phyloP scores from a whole-genome alignment of 2,329 filamentous ascomycete species.

The Rosellinia necatrix region DNA sequence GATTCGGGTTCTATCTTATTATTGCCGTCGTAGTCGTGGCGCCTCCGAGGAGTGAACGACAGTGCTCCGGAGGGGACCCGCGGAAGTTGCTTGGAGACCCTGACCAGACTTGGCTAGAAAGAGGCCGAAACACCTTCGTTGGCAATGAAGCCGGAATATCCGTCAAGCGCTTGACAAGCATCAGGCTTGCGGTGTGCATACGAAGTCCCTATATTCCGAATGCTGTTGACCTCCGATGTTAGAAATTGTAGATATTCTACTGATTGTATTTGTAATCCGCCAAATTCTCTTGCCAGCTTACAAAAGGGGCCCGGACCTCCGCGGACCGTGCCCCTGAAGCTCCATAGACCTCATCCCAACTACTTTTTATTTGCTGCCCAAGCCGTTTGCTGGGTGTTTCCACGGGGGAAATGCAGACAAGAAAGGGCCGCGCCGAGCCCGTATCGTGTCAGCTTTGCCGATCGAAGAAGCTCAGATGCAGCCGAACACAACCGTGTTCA shows the following conservation, averaged over 20 bases:
- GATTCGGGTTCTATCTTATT: not conserved
- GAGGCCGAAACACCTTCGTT: not conserved
- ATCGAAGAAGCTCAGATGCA: constrained; percentile 30
- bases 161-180: not conserved
- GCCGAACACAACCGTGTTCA: constrained; percentile 29
- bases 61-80: not conserved
- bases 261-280: not conserved
- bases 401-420: constrained; percentile 22
- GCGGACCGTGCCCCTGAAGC: not conserved
- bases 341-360: constrained; percentile 20
- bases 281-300: not conserved
- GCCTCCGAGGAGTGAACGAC: not conserved
- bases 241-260: not conserved
- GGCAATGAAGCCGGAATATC: not conserved
- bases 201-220: not conserved
- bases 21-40: not conserved
- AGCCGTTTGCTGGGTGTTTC: not conserved
- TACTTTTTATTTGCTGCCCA: not conserved
- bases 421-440: constrained; percentile 25
- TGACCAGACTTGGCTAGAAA: not conserved
- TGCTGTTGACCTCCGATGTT: not conserved
- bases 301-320: not conserved
- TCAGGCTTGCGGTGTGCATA: not conserved
- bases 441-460: constrained; percentile 31
- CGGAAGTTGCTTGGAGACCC: not conserved